A percentile compares a stretch with the other conserved stretches of the same genome.
Conservation (phyloP, 2,329 filamentous ascomycete genomes). For the Zymoseptoria brevis region DNA sequence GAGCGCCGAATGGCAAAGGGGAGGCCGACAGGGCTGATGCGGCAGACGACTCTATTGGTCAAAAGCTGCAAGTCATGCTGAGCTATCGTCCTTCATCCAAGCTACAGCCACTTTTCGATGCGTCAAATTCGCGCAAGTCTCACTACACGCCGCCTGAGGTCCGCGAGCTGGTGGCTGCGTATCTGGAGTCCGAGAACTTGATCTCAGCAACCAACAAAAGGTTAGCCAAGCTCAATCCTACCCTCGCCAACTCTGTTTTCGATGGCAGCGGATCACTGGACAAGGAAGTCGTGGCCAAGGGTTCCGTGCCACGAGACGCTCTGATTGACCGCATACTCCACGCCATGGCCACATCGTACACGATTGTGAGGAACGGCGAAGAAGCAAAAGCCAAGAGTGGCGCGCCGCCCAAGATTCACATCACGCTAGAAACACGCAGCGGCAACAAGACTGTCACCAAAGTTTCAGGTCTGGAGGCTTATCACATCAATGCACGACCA, state of each 20-base stretch:
- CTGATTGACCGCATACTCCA: slow-evolving; percentile 53
- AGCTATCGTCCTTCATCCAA: slow-evolving; percentile 52
- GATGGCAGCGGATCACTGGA: slow-evolving; percentile 46
- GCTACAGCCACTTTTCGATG: slow-evolving; percentile 47
- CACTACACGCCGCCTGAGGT: slow-evolving; percentile 55
- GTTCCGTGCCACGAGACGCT: slow-evolving; percentile 51
- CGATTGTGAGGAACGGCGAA: slow-evolving; percentile 46
- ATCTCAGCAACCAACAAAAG: slow-evolving; percentile 52
- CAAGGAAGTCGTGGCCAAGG: slow-evolving; percentile 49
- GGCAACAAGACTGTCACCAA: slow-evolving; percentile 60
- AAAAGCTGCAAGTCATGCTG: slow-evolving; percentile 44
- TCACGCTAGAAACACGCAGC: slow-evolving; percentile 56
- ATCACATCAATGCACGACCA: slow-evolving; percentile 51
- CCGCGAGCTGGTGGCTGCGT: slow-evolving; percentile 48
- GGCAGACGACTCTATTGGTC: slow-evolving; percentile 36
- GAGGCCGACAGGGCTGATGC: slow-evolving; percentile 32
- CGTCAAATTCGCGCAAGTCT: slow-evolving; percentile 36
- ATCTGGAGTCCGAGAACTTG: slow-evolving; percentile 51
- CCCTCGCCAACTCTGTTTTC: slow-evolving; percentile 55
- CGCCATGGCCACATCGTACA: slow-evolving; percentile 49
- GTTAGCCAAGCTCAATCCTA: slow-evolving; percentile 53
- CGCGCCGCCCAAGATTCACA: slow-evolving; percentile 50
- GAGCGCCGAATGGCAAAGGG: slow-evolving; percentile 28
- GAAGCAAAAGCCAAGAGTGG: slow-evolving; percentile 53
- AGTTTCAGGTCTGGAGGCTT: slow-evolving; percentile 53